Conservation (phyloP, 2,329 filamentous ascomycete genomes). For the Colletotrichum gloeosporioides region DNA sequence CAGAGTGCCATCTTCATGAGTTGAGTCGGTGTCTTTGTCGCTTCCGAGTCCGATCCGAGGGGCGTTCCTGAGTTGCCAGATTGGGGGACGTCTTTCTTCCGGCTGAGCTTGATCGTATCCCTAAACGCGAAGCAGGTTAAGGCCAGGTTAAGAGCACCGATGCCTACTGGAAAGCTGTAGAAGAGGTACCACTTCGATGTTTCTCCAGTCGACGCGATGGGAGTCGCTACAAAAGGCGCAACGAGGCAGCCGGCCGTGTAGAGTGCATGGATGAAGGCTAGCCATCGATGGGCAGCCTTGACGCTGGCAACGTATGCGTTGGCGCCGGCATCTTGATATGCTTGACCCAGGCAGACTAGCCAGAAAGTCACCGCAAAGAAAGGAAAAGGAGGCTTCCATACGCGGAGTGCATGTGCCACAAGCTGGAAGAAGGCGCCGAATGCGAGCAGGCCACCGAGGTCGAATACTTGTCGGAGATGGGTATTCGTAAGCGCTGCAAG, state of each 20-base stretch:
- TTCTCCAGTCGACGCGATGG: constrained; percentile 46
- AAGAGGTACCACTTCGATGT: constrained; percentile 57
- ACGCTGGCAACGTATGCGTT: constrained; percentile 65
- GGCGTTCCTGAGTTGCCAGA: constrained; percentile 26
- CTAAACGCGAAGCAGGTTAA: constrained; percentile 55
- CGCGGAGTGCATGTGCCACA: constrained; percentile 56
- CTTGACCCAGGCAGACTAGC: constrained; percentile 63
- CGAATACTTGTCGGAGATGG: constrained; percentile 54
- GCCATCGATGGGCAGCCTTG: constrained; percentile 60
- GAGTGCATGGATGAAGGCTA: constrained; percentile 69
- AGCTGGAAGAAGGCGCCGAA: constrained; percentile 63
- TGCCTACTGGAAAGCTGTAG: constrained; percentile 58
- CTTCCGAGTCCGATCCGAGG: not conserved
- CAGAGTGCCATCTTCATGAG: constrained; percentile 51
- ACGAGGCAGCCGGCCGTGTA: constrained; percentile 63
- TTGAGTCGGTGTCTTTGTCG: constrained; percentile 36
- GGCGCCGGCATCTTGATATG: constrained; percentile 67
- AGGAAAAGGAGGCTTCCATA: constrained; percentile 61
- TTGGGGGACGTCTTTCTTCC: not conserved
- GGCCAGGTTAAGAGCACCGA: constrained; percentile 55
- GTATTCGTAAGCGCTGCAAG: constrained; percentile 62
- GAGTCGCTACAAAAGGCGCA: constrained; percentile 59
- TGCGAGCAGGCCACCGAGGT: constrained; percentile 60
- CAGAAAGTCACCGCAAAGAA: constrained; percentile 65
- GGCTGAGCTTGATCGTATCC: constrained; percentile 43